Evolutionary conservation across 2,329 filamentous ascomycete genomes (phyloP).

Genomic region (Monosporascus ibericus): DNA sequence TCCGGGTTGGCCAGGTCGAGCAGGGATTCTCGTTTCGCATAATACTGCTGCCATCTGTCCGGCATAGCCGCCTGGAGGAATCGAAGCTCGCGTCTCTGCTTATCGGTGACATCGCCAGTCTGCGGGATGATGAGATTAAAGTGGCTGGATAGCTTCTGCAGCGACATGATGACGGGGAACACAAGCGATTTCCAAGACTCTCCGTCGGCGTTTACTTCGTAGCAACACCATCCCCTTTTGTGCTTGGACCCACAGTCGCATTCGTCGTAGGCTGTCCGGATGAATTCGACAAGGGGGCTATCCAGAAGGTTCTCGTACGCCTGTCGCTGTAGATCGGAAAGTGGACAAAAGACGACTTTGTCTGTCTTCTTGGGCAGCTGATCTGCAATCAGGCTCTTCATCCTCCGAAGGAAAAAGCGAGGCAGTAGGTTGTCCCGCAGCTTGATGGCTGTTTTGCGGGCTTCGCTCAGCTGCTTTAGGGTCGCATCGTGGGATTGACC

Average conservation of each 20-base stretch:
- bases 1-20: slow-evolving; percentile 77
- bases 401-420: slow-evolving; percentile 81
- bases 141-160: slow-evolving; percentile 90
- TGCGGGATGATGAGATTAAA: slow-evolving; percentile 78
- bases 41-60: slow-evolving; percentile 66
- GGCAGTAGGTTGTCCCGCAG: slow-evolving; percentile 84
- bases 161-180: slow-evolving; percentile 74
- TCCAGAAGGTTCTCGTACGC: slow-evolving; percentile 82
- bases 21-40: slow-evolving; percentile 70
- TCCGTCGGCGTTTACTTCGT: slow-evolving; percentile 51
- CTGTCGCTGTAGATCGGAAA: slow-evolving; percentile 72
- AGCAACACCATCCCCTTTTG: slow-evolving; percentile 78
- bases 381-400: slow-evolving; percentile 87
- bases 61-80: slow-evolving; percentile 72
- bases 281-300: slow-evolving; percentile 61
- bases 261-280: slow-evolving; percentile 59
- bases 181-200: slow-evolving; percentile 69
- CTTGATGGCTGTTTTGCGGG: slow-evolving; percentile 74
- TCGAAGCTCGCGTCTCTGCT: slow-evolving; percentile 70
- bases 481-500: slow-evolving; percentile 94
- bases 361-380: slow-evolving; percentile 95
- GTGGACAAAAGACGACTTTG: slow-evolving; percentile 87
- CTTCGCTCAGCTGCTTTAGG: slow-evolving; percentile 70
- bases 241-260: slow-evolving; percentile 67
- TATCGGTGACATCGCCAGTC: slow-evolving; percentile 57